Evolutionary conservation across 2,329 filamentous ascomycete species (phyloP), one percentile per base, ranked within the genome.

Genomic region (Colletotrichum zoysiae): DNA sequence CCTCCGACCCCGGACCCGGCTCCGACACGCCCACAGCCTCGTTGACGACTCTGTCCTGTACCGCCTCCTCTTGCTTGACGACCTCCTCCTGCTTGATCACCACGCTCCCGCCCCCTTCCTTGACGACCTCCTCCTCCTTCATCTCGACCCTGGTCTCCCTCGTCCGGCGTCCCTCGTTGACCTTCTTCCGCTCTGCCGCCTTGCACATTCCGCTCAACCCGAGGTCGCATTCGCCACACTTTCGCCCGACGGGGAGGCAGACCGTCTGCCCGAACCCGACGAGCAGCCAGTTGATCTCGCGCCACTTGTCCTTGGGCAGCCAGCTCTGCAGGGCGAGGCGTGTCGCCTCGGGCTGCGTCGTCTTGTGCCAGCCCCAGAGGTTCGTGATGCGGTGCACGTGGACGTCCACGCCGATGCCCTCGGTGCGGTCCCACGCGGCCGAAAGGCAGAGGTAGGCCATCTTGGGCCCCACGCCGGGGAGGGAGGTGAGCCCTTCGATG

Each of bases 311-410:
- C 71, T 82, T 88, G 2, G 95, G 95, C 76, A 98, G 84, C 95
- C 95, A 98, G 20, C 86, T 86, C 83, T 98, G 89, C 70, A 98
- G 85, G 44, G 90, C 89, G 65, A 86, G 83, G 55, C 95, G 87
- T 40, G 95, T 97, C 79, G 93, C 92, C 83, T 98, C 95, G 0
- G 95, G 95, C 16, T 85, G 92, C 76, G 90, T 91, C 2, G 92
- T 95, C 80, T 89, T 90, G 80, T 97, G 90, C 95, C 95, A 98
- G 4, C 93, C 93, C 95, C 95, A 97, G 38, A 97, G 85, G 82
- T 97, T 97, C 63, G 94, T 95, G 81, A 98, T 97, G 67, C 95
- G 92, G 82, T 97, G 95, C 4, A 98, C 95, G 81, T 98, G 95
- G 6, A 97, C 95, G 80, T 98, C 95, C 60, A 98, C 95, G 35